Evolutionary conservation across 2,329 filamentous ascomycete species (phyloP), one percentile per base, ranked within the genome.

Genomic region (Chaetomiaceae sp.): DNA sequence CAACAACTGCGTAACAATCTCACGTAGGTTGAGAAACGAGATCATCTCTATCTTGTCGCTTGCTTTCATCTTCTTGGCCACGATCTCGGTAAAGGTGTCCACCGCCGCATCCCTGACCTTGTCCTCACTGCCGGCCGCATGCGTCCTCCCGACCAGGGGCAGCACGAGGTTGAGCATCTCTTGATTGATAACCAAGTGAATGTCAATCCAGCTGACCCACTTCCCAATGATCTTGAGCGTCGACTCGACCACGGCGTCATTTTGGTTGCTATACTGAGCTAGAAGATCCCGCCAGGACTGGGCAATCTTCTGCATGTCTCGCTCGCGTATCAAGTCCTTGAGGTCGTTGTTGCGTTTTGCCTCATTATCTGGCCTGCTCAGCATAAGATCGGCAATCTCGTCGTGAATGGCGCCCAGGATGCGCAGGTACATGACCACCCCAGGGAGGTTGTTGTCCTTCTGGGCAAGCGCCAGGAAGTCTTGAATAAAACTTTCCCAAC

Each of bases 131-230:
- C 82, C 72, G 63, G 77, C 71, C 58, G 78, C 66, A 67, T 83
- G 79, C 65, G 83, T 76, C 69, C 86, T 87, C n/a, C 89, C 89
- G 51, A 95, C 86, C 59, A 97, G 82, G 60, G 94, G 87, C 64
- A 96, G 86, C 54, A 99, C 78, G 44, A 90, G 80, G 66, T 81
- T 84, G 64, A 97, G 82, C 80, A 96, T 94, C 49, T 86, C 82
- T 66, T 91, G 83, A 69, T 95, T 95, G 63, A 99, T 89, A 40
- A 99, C 85, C 53, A 99, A 77, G 46, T 87, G 88, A 63, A 99
- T 97, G 66, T 97, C 94, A 65, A 95, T 95, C 94, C 94, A 99
- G 78, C 90, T 95, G 56, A 96, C 90, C 92, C 94, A 99, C 69
- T 92, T 94, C 33, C 90, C 90, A 60, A 99, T 84, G n/a, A 90